Conservation (phyloP, 805 yeast genomes). For the Isabelozyma rhagii region DNA sequence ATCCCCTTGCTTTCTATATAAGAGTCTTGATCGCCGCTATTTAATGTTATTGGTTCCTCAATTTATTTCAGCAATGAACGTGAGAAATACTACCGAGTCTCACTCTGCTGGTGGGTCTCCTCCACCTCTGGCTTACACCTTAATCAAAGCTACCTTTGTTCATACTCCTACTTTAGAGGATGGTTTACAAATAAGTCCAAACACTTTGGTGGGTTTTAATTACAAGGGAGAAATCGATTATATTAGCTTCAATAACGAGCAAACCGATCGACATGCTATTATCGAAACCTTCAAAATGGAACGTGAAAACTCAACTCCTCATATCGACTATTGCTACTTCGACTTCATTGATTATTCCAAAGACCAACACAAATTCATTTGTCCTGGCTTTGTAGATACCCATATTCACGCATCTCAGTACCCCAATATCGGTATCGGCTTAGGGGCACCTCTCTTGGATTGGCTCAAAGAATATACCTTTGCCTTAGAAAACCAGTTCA, state of each 20-base stretch:
- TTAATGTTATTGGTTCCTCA: background rate
- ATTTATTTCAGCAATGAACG: background rate
- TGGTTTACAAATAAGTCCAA: slow-evolving; percentile 48
- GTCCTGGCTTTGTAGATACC: slow-evolving; percentile 49
- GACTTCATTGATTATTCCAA: slow-evolving; percentile 28
- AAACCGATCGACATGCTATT: slow-evolving; percentile 9
- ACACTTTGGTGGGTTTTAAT: slow-evolving; percentile 65
- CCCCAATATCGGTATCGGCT: slow-evolving; percentile 60
- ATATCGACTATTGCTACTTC: slow-evolving; percentile 2
- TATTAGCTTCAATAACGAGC: slow-evolving; percentile 16
- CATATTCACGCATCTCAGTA: slow-evolving; percentile 46
- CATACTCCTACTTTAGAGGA: slow-evolving; percentile 64
- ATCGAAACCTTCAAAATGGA: slow-evolving; percentile 11
- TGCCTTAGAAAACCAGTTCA: slow-evolving; percentile 74
- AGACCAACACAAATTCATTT: slow-evolving; percentile 53
- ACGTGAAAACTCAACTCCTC: background rate
- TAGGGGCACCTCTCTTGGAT: slow-evolving; percentile 78
- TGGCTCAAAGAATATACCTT: slow-evolving; percentile 90
- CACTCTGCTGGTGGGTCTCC: slow-evolving; percentile 57
- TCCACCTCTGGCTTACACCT: slow-evolving; percentile 53
- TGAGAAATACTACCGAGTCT: background rate
- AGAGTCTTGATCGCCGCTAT: background rate
- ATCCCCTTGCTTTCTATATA: background rate
- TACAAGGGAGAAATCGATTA: slow-evolving; percentile 50
- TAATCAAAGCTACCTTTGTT: slow-evolving; percentile 67